These are phyloP conservation scores for Pestalotiopsis sp. DNA, from an alignment of 2,329 filamentous ascomycete genomes.

Conservation along the genomic window DNA sequence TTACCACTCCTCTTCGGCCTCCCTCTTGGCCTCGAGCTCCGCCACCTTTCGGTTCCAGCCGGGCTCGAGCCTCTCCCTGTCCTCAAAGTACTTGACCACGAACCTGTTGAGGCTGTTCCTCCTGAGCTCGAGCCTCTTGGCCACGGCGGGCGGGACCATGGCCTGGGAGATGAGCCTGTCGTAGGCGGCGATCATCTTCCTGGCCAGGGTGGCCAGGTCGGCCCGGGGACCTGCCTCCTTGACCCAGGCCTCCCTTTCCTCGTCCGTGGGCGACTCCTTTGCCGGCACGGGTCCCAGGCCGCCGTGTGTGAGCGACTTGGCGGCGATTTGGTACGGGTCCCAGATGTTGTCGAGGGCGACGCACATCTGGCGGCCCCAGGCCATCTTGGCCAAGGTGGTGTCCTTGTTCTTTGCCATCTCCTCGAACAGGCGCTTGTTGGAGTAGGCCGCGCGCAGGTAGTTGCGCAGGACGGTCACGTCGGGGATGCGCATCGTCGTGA, in stretches of 20 bases:
- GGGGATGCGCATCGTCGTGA: conserved; percentile 41
- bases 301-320: conserved; percentile 23
- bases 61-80: conserved; percentile 20
- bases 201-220: conserved; percentile 29
- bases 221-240: conserved; percentile 6
- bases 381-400: conserved; percentile 39
- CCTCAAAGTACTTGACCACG: conserved; percentile 27
- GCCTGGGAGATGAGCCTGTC: conserved; percentile 27
- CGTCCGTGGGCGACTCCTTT: not conserved
- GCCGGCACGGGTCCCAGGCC: conserved; percentile 1
- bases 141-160: conserved; percentile 17
- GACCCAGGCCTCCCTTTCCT: conserved; percentile 17
- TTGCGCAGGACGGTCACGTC: conserved; percentile 54
- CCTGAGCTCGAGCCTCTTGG: conserved; percentile 20
- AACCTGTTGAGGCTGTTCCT: conserved; percentile 27
- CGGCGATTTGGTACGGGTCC: conserved; percentile 44
- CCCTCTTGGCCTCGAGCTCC: not conserved
- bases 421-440: conserved; percentile 45
- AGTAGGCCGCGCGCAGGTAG: conserved; percentile 61
- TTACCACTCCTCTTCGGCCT: not conserved
- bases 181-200: conserved; percentile 32
- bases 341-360: conserved; percentile 54
- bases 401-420: conserved; percentile 30
- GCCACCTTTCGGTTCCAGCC: conserved; percentile 15
- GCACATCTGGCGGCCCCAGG: conserved; percentile 53